phyloP scores from a whole-genome alignment of 2,329 filamentous ascomycete species.

The Talaromyces sp. region DNA sequence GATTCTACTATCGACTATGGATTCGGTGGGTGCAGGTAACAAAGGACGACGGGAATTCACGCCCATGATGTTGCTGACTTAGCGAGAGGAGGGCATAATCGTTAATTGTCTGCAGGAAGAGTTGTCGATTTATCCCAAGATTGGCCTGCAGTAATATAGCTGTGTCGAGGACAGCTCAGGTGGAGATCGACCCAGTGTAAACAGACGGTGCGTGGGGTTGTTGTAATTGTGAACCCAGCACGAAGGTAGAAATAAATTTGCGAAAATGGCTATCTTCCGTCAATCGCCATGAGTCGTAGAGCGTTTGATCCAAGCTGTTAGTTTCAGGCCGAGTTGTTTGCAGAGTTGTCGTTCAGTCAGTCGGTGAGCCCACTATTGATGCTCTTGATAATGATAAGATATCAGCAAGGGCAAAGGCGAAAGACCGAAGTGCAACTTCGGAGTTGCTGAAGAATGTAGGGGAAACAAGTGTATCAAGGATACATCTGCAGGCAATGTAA shows the following conservation, averaged over 20 bases:
- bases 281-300: neutral
- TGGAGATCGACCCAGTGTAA: neutral
- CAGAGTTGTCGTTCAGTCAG: neutral
- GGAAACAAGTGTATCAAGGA: neutral
- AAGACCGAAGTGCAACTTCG: constrained; percentile 5
- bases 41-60: constrained; percentile 48
- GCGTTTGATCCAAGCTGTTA: neutral
- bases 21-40: constrained; percentile 51
- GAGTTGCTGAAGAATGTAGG: neutral
- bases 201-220: neutral
- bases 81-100: constrained; percentile 18
- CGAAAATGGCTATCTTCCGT: neutral
- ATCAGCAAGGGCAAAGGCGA: constrained; percentile 1
- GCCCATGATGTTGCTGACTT: constrained; percentile 38
- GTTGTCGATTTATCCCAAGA: neutral
- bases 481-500: neutral
- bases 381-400: neutral
- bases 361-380: neutral
- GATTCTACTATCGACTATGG: constrained; percentile 47
- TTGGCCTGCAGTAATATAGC: neutral
- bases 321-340: neutral
- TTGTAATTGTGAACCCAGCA: neutral
- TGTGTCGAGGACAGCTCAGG: neutral
- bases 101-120: neutral
- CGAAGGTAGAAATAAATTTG: neutral